Conservation (phyloP, 352 stramenopile genomes). For the Pythium folliculosum region DNA sequence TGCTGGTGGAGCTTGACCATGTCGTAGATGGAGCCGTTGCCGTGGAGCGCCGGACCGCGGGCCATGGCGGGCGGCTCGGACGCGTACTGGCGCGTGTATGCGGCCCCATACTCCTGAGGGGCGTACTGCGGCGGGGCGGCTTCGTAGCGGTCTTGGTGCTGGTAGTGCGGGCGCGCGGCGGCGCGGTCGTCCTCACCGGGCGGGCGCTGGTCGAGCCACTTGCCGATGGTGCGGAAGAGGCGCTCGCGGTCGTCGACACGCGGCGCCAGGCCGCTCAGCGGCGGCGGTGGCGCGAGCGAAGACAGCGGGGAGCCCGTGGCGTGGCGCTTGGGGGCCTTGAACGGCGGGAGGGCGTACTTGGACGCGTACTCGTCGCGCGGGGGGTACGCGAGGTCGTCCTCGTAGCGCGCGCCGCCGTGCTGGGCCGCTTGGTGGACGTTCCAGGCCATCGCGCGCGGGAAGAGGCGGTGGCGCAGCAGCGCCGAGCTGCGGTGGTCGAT, state of each 20-base stretch:
- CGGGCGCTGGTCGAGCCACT: constrained; percentile 38
- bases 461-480: constrained; percentile 54
- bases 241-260: constrained; percentile 35
- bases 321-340: constrained; percentile 22
- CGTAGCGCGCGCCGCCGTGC: background rate
- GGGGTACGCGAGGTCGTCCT: constrained; percentile 10
- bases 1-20: constrained; percentile 25
- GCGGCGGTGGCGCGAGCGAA: background rate
- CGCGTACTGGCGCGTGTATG: background rate
- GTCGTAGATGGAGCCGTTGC: constrained; percentile 14
- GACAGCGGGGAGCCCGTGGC: background rate
- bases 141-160: background rate
- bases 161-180: background rate
- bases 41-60: background rate
- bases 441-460: constrained; percentile 67
- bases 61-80: background rate
- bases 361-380: background rate
- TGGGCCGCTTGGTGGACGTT: constrained; percentile 38
- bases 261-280: too few species aligned
- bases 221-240: constrained; percentile 57
- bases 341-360: background rate
- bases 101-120: background rate
- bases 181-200: background rate
- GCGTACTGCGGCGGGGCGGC: background rate
- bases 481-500: constrained; percentile 10